Evolutionary conservation across 1,284 basidiomycete genomes (phyloP), one percentile per base, ranked within the genome.

Genomic region (Marasmius sp.): DNA sequence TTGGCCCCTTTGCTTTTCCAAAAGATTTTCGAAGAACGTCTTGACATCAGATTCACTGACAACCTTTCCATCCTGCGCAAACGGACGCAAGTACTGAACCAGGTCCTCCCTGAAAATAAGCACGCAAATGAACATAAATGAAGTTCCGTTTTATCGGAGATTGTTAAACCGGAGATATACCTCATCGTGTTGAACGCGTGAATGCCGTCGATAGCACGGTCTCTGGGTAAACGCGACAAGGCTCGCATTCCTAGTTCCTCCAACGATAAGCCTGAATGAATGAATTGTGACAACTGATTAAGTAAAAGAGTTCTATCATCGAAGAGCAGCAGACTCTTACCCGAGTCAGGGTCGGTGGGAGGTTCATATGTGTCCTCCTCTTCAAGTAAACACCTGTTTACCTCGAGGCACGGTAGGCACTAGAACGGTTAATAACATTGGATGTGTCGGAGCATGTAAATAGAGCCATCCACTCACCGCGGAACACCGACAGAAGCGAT

Each of bases 341-440:
- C 85, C 64, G 86, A 91, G 70, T 93, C 91, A 14, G 91, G 91
- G 71, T 93, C 92, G 69, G 90, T 85, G 2, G 91, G 91, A 0
- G 88, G 90, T 69, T 92, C 88, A 65, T 91, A 93, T 0, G 87
- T 91, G 50, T 91, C 90, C 67, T 93, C 91, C 69, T 89, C 88
- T 63, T 88, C 81, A n/a, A 91, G 72, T 27, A 93, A 78, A 71
- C 81, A 92, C 16, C 82, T 77, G 65, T 82, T 74, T 10, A 71
- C 70, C 66, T 81, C 71, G 41, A 92, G 74, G 4, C 78, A 78
- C 0, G 81, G 76, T 7, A 84, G 70, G 71, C 90, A 91, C 86
- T 91, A 50, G 49, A 66, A 61, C 18, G 48, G 61, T 49, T 50
- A 59, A 57, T 55, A 53, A 61, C 36, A 65, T 51, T 51, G 20